phyloP scores from a whole-genome alignment of 2,329 filamentous ascomycete species.

The Lasiodiplodia sp. region DNA sequence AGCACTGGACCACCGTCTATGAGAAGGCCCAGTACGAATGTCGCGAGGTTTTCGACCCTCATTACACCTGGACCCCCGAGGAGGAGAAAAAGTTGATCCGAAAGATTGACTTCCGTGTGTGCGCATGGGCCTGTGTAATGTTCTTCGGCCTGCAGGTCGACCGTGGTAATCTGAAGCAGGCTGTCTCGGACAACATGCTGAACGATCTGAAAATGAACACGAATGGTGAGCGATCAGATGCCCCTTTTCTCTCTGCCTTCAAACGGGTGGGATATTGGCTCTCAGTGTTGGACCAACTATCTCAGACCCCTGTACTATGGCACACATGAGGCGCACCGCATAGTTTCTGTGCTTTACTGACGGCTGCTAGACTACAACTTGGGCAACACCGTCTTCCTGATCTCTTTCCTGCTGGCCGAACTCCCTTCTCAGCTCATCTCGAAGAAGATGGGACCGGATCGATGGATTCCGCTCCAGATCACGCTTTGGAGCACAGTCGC shows the following conservation, averaged over 20 bases:
- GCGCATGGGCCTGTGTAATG: constrained; percentile 54
- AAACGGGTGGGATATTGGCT: neutral
- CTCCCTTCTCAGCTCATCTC: constrained; percentile 59
- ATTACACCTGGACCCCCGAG: constrained; percentile 55
- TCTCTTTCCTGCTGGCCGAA: constrained; percentile 57
- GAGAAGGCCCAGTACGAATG: constrained; percentile 44
- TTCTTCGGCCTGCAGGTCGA: constrained; percentile 58
- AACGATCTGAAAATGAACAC: constrained; percentile 48
- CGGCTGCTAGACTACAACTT: constrained; percentile 31
- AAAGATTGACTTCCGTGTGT: constrained; percentile 45
- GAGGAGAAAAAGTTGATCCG: constrained; percentile 57
- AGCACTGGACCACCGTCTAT: constrained; percentile 40
- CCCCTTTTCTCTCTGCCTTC: neutral
- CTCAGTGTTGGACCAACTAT: neutral
- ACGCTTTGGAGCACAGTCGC: constrained; percentile 39
- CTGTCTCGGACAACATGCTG: constrained; percentile 45
- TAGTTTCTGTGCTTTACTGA: neutral
- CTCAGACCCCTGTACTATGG: neutral
- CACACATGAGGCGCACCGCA: neutral
- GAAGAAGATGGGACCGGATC: constrained; percentile 60
- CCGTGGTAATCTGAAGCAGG: constrained; percentile 56
- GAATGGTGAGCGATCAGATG: constrained; percentile 14
- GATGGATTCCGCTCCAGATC: constrained; percentile 46
- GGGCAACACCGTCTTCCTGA: constrained; percentile 37
- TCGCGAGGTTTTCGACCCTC: constrained; percentile 57